Evolutionary conservation across 768 basidiomycete genomes (phyloP), one percentile per base, ranked within the genome.

Genomic region (Asterophora parasitica): DNA sequence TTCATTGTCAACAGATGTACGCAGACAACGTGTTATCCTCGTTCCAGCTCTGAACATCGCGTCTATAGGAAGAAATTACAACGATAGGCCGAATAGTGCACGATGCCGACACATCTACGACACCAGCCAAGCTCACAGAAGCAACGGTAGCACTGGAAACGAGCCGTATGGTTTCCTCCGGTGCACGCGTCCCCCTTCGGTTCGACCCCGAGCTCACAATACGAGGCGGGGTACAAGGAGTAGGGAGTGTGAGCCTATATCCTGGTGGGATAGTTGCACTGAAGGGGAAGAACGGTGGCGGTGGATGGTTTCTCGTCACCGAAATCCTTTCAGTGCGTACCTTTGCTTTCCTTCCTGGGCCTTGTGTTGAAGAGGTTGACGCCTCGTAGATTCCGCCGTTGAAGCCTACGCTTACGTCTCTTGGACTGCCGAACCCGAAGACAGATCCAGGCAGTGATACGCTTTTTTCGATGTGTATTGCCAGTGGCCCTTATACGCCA

Each of bases 231-330:
- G 59, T 71, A 11, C 74, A 74, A 46, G 88, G 87, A 9, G 70
- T 79, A 8, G 78, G 77, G 12, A 81, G 82, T 0, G 66, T 85
- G 8, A 84, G 88, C 1, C 61, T 98, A 34, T 98, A 94, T 60
- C 92, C 93, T 4, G 96, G 96, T 3, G 83, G 83, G 23, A 81
- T 98, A 43, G 85, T 85, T 1, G 92, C 86, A 0, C 60, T 97
- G 27, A 88, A 82, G 51, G 96, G 96, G 0, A 80, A 78, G 62
- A 98, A 98, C 64, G 92, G 93, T 1, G 90, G 92, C 2, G 93
- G 90, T 4, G 87, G 83, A 2, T 82, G 82, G 69, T 98, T 97
- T 61, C 73, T 81, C 8, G 94, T 86, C 0, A 79, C 80, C 19
- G 92, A 97, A 58, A 71, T 95, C 7, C 64, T 96, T 31, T 69